A percentile compares a stretch with the other conserved stretches of the same genome.
These are phyloP conservation scores for Sphaceloma murrayae DNA, from an alignment of 2,329 filamentous ascomycete species.

Conservation along the genomic window DNA sequence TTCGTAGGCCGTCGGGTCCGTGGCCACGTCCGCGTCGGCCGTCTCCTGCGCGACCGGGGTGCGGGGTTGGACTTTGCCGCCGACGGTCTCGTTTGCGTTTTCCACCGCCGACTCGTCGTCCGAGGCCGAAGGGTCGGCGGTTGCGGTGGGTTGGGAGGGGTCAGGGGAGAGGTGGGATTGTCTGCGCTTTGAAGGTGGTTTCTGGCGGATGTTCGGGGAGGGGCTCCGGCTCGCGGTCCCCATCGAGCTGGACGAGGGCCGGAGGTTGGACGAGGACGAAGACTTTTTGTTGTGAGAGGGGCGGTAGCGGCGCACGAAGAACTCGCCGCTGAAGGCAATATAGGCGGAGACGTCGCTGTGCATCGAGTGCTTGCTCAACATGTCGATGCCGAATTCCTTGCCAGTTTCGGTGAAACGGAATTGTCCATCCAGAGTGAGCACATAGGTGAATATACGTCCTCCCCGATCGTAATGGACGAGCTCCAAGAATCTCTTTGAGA, in stretches of 20 bases:
- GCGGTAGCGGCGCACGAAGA: constrained; percentile 63
- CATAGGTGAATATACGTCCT: constrained; percentile 81
- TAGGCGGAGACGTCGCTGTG: constrained; percentile 87
- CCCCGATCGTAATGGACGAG: constrained; percentile 81
- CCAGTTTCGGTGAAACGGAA: constrained; percentile 92
- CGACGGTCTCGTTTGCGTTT: constrained; percentile 16
- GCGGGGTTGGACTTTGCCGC: constrained; percentile 32
- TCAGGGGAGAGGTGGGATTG: constrained; percentile 11
- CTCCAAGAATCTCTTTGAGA: constrained; percentile 71
- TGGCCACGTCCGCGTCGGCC: constrained; percentile 36
- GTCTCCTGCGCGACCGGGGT: constrained; percentile 44
- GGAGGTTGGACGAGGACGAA: not conserved
- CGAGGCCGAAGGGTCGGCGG: constrained; percentile 34
- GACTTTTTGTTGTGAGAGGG: constrained; percentile 3
- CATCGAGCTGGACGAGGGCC: not conserved
- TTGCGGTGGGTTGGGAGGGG: constrained; percentile 34
- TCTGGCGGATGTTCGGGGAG: too few species aligned
- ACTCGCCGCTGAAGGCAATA: constrained; percentile 86
- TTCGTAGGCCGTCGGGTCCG: constrained; percentile 58
- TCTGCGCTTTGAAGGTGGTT: not conserved
- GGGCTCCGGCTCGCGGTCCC: too few species aligned
- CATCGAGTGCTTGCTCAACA: constrained; percentile 94
- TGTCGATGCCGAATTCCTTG: constrained; percentile 87
- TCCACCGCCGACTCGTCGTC: constrained; percentile 23
- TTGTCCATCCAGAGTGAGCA: constrained; percentile 76